Conservation (phyloP, 441 rosid genomes). For the Pelargonium myrrhifolium region DNA sequence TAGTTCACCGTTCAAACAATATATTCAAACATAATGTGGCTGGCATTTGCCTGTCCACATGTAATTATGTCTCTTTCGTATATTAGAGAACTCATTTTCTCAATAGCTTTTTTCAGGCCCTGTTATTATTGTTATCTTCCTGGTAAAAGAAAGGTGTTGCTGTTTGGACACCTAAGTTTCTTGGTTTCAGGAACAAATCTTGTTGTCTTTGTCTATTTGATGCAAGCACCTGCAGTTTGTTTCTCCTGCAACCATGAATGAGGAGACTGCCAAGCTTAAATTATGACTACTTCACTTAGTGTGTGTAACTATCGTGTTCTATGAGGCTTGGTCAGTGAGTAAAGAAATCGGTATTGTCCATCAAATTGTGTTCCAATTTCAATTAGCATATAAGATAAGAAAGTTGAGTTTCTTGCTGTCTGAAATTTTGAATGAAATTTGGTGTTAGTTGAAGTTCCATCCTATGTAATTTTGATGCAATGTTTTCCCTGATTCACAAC, state of each 20-base stretch:
- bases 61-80: not conserved
- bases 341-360: not conserved
- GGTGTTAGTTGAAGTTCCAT: not conserved
- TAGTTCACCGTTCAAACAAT: not conserved
- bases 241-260: constrained; percentile 1
- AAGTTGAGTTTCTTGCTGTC: not conserved
- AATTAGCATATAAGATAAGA: constrained; percentile 1
- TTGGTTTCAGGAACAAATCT: not conserved
- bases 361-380: not conserved
- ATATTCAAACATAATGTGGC: not conserved
- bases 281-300: not conserved
- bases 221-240: not conserved
- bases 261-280: not conserved
- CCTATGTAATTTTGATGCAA: not conserved
- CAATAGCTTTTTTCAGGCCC: not conserved
- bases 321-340: not conserved
- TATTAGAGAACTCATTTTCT: not conserved
- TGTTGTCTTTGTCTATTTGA: not conserved
- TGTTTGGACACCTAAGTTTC: constrained; percentile 5
- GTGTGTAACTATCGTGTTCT: not conserved
- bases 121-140: not conserved
- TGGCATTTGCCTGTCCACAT: not conserved
- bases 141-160: not conserved
- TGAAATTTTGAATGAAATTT: not conserved
- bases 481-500: constrained; percentile 4